These are phyloP conservation scores for Pseudocercospora fijiensis DNA, from an alignment of 2,329 filamentous ascomycete species.

Conservation along the genomic window DNA sequence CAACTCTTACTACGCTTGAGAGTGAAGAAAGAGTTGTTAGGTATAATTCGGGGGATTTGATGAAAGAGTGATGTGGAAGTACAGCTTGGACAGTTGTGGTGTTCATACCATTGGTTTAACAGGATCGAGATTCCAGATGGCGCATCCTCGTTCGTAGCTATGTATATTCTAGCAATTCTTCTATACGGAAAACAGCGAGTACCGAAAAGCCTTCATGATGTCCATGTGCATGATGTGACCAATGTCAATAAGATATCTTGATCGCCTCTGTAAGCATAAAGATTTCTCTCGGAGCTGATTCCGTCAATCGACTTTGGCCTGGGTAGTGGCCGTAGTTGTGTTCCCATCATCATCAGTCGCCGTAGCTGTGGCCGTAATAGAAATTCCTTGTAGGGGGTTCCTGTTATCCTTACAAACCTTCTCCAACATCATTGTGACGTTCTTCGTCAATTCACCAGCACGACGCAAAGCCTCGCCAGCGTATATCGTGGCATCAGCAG, in stretches of 20 bases:
- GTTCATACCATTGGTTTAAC: too few relatives aligned
- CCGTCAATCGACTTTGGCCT: neutral
- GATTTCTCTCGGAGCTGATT: neutral
- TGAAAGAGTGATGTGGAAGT: too few relatives aligned
- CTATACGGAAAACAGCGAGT: neutral
- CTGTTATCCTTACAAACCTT: neutral
- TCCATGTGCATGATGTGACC: neutral
- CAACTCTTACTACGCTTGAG: neutral
- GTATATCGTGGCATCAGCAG: constrained; percentile 15
- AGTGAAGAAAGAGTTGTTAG: neutral
- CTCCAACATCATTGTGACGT: constrained; percentile 10
- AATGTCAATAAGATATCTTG: neutral
- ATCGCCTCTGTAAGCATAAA: neutral
- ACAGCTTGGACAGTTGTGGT: too few relatives aligned
- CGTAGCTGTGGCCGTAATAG: neutral
- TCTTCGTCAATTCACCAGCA: constrained; percentile 13
- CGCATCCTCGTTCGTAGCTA: neutral
- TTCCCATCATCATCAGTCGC: neutral
- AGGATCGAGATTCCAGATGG: neutral
- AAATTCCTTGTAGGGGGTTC: neutral
- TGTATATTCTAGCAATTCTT: neutral
- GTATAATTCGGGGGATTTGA: neutral
- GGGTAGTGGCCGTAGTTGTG: neutral
- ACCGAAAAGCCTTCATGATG: neutral
- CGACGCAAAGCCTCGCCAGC: constrained; percentile 8